Base-by-base conservation (phyloP, 2,329 filamentous ascomycete genomes). In the Phyllosticta citrichinensis region DNA sequence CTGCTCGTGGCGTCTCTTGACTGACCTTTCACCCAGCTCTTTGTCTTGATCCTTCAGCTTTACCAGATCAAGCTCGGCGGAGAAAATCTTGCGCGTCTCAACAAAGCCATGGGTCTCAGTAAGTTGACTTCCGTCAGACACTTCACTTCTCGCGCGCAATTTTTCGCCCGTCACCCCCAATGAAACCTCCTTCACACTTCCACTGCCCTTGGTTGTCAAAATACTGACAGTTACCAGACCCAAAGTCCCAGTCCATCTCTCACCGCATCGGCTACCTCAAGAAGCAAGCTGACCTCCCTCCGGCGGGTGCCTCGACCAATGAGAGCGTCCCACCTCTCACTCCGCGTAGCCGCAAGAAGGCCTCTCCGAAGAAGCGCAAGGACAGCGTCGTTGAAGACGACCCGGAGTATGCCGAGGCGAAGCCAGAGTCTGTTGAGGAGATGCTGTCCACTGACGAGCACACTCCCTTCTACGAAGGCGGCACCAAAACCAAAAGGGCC, bases 71-170 rank as follows among this genome's bases (percentile, higher is more conserved):
- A 60, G 5, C 5, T 56, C 17, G 22, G 19, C 3, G 30, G 50
- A 2, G 54, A 57, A 2, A 35, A 25, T 8, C 14, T 61, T 2
- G 30, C 14, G 5, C 33, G 40, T 19, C 6, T 61, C 10, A 61
- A 61, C 20, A 5, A 9, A 5, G 54, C 40, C 47, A 61, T 61
- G 58, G 54, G 58, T 20, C 50, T 53, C 30, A 47, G 58, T 56
- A 35, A 35, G 24, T 40, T 14, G 24, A 19, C 10, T 12, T 52
- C 27, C 33, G n/a, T 20, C 14, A 17, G 17, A 25, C 22, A 27
- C 27, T 19, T 20, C 25, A 47, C n/a, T 12, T 11, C 30, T 17
- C 12, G 17, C 52, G 19, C 17, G 14, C 24, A 12, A 3, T 5
- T 47, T 14, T 17, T 47, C 2, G 3, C 5, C 35, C 3, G 5